Base-by-base conservation (phyloP, 2,329 filamentous ascomycete species). In the Seiridium unicorne region DNA sequence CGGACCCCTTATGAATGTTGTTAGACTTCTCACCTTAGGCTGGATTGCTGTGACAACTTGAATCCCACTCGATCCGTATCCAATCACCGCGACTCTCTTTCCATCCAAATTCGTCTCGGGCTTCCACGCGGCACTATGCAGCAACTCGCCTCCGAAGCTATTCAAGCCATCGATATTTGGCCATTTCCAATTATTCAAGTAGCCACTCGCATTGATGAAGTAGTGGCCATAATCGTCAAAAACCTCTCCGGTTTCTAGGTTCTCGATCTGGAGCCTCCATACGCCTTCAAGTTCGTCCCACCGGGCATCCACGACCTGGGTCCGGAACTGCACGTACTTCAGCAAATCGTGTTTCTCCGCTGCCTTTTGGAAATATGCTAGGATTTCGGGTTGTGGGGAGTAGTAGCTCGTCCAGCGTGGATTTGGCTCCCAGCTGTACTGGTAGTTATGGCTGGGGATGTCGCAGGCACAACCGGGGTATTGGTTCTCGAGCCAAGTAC, bases 401-500 rank as follows among this genome's bases (percentile, higher is more conserved):
- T 47, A 57, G 34, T 47, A 49, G 10, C 13, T 26, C 7, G 55
- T n/a, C 55, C 44, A 57, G 18, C 11, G 32, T 3, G 55, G 55
- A 36, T 57, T 57, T 4, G 26, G 55, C 6, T 26, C 55, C 42
- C 42, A 57, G 42, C 36, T 44, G 18, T 42, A 55, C 7, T 55
- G 53, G 40, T 55, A 55, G 26, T 26, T 18, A 40, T 57, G 55
- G 44, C 42, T 47, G 5, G 42, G 42, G n/a, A 57, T 57, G 44
- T 57, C 55, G 31, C 44, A 55, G 13, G 42, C 36, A 32, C 42
- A 55, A 18, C 53, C 53, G 8, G 53, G 42, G 36, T 55, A 55
- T 11, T 40, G 36, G 36, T 55, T 55, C 53, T 53, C 38, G 36
- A 55, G 40, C 53, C 53, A 55, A 13, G 53, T 55, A 18, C 42